phyloP scores from a whole-genome alignment of 31 red algal genomes.

The Pterothamnion heteromorphum region DNA sequence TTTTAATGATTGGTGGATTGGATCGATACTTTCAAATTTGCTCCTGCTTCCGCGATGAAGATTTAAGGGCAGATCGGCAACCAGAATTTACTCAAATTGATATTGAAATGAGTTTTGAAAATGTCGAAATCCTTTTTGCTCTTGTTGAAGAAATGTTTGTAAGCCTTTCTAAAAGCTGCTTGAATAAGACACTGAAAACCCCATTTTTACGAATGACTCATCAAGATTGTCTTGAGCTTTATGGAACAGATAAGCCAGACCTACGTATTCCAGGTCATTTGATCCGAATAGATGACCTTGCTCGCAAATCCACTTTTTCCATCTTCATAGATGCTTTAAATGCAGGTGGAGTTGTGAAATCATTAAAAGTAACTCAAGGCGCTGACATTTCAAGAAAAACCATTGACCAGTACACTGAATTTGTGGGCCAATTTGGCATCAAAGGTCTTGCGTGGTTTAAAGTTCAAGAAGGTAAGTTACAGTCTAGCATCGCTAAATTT shows the following conservation, averaged over 20 bases:
- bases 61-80: slow-evolving; percentile 90
- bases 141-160: slow-evolving; percentile 76
- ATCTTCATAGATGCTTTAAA: background rate
- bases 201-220: slow-evolving; percentile 75
- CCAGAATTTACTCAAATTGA: slow-evolving; percentile 99
- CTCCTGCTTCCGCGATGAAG: slow-evolving; percentile 98
- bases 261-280: slow-evolving; percentile 84
- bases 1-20: slow-evolving; percentile 94
- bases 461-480: background rate
- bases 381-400: slow-evolving; percentile 71
- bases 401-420: slow-evolving; percentile 81
- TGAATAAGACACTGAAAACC: slow-evolving; percentile 36
- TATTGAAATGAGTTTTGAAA: slow-evolving; percentile 94
- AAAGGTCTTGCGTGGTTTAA: slow-evolving; percentile 78
- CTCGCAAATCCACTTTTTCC: background rate
- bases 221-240: slow-evolving; percentile 68
- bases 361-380: background rate
- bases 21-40: slow-evolving; percentile 99
- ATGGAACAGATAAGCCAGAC: slow-evolving; percentile 92
- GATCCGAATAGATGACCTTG: background rate
- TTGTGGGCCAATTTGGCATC: slow-evolving; percentile 58
- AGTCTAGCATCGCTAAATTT: background rate
- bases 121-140: slow-evolving; percentile 70
- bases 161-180: slow-evolving; percentile 57
- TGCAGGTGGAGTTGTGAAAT: background rate